Evolutionary conservation across 1,284 basidiomycete genomes (phyloP).

Genomic region (Coniferiporia weirii): DNA sequence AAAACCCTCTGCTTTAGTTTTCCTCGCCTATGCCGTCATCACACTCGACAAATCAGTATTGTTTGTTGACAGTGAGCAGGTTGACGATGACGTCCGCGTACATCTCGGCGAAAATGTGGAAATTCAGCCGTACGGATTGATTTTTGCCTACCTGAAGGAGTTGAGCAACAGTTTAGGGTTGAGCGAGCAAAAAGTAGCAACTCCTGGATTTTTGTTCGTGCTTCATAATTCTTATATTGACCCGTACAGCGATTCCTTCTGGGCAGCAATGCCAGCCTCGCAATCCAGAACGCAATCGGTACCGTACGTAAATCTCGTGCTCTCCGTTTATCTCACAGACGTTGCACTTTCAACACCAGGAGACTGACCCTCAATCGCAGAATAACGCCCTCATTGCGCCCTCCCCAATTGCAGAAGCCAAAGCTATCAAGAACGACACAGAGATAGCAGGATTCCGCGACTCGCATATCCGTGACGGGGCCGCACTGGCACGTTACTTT

Average conservation of each 20-base stretch:
- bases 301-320: constrained; percentile 35
- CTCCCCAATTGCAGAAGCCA: constrained; percentile 79
- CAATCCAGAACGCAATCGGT: constrained; percentile 73
- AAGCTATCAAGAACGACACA: constrained; percentile 83
- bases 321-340: constrained; percentile 5
- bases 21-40: constrained; percentile 89
- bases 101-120: constrained; percentile 63
- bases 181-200: constrained; percentile 39
- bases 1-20: constrained; percentile 50
- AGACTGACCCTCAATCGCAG: constrained; percentile 25
- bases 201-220: not conserved
- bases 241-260: constrained; percentile 51
- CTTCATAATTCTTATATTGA: not conserved
- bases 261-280: constrained; percentile 71
- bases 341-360: constrained; percentile 13
- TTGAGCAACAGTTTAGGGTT: constrained; percentile 44
- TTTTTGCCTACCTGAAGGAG: constrained; percentile 58
- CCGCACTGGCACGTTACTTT: constrained; percentile 84
- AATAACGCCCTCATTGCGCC: constrained; percentile 55
- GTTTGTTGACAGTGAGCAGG: constrained; percentile 68
- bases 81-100: constrained; percentile 50
- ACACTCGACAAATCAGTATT: constrained; percentile 62
- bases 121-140: constrained; percentile 65
- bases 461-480: constrained; percentile 87
- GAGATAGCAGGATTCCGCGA: constrained; percentile 91